Conservation (phyloP, 768 basidiomycete species). For the Kwoniella dendrophila region DNA sequence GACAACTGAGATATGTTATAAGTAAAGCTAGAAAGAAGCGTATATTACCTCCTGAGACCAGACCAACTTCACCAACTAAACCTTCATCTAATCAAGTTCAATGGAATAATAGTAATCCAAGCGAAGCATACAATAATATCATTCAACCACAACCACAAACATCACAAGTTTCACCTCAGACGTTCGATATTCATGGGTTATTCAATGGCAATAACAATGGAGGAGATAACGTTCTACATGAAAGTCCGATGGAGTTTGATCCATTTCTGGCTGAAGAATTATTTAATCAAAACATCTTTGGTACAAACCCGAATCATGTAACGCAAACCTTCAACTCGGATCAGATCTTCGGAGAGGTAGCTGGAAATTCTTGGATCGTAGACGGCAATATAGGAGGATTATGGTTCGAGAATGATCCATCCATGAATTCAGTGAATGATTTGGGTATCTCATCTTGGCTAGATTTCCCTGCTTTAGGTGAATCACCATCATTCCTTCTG, state of each 20-base stretch:
- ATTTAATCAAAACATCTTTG: conserved; percentile 1
- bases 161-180: neutral
- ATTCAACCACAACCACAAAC: neutral
- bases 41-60: conserved; percentile 39
- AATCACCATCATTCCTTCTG: neutral
- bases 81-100: neutral
- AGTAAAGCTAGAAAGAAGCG: conserved; percentile 32
- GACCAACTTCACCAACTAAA: conserved; percentile 22
- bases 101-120: neutral
- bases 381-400: neutral
- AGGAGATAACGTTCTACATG: neutral
- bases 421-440: neutral
- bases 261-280: conserved; percentile 13
- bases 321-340: neutral
- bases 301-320: neutral
- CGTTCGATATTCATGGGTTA: neutral
- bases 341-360: neutral
- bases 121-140: neutral
- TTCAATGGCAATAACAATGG: neutral
- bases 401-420: neutral
- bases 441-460: conserved; percentile 13
- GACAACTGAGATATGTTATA: conserved; percentile 36
- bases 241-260: conserved; percentile 18
- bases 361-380: neutral
- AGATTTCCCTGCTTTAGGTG: conserved; percentile 19